Evolutionary conservation across 192 early-diverging fungal genomes (phyloP).

Genomic region (Thamnidium elegans): DNA sequence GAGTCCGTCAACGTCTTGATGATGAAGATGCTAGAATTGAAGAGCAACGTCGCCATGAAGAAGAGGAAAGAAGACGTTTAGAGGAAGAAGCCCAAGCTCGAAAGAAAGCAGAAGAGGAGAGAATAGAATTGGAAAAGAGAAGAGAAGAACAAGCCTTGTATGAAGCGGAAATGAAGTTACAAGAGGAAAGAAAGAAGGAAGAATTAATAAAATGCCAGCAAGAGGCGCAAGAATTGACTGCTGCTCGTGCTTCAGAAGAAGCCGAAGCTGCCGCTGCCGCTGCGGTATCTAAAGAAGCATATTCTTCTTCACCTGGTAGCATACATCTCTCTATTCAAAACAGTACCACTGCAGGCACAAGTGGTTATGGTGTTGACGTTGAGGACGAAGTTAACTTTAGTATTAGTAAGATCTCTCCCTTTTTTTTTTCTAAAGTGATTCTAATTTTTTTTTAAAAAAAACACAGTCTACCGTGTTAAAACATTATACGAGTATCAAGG

Average conservation of each 20-base stretch:
- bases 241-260: neutral
- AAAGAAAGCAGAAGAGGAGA: neutral
- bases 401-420: constrained; percentile 23
- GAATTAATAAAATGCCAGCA: neutral
- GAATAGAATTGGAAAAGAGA: constrained; percentile 3
- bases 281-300: neutral
- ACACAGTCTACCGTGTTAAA: constrained; percentile 34
- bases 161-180: neutral
- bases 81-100: neutral
- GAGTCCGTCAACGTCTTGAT: neutral
- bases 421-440: neutral
- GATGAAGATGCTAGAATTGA: constrained; percentile 1
- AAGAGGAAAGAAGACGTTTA: constrained; percentile 5
- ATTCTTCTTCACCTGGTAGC: constrained; percentile 3
- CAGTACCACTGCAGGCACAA: constrained; percentile 33
- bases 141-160: constrained; percentile 3
- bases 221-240: too few relatives aligned
- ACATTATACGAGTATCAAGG: constrained; percentile 53
- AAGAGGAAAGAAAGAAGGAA: neutral
- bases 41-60: neutral
- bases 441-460: neutral
- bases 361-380: constrained; percentile 36
- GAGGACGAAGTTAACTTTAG: constrained; percentile 41
- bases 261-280: neutral
- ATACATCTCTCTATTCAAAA: neutral